phyloP scores from a whole-genome alignment of 148 eudicot genomes.

The Vaccinium corymbosum region DNA sequence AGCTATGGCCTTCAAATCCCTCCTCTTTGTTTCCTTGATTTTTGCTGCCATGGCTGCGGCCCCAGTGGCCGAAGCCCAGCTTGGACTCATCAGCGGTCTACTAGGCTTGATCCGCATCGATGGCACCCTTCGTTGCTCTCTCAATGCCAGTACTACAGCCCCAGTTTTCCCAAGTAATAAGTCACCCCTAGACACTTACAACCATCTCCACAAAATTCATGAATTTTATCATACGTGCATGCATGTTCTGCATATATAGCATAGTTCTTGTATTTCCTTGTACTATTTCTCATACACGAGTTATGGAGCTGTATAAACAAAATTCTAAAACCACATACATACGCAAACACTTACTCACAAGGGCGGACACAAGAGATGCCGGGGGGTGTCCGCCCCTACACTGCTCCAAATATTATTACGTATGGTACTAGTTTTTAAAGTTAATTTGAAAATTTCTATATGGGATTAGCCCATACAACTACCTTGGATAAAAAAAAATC shows the following conservation, averaged over 20 bases:
- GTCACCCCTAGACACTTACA: neutral
- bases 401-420: no score
- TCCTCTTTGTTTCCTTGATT: conserved; percentile 14
- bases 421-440: no score
- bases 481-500: no score
- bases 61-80: conserved; percentile 27
- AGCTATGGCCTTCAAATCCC: conserved; percentile 25
- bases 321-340: no score
- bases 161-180: conserved; percentile 18
- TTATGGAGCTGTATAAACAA: neutral
- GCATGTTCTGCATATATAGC: neutral
- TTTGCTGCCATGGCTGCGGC: conserved; percentile 14
- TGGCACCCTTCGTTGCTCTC: conserved; percentile 8
- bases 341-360: no score
- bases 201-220: neutral
- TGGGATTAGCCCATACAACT: no score
- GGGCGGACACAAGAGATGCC: no score
- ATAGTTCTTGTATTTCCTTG: neutral
- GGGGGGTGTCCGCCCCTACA: no score
- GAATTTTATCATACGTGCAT: neutral
- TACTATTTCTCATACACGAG: neutral
- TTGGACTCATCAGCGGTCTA: conserved; percentile 13
- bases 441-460: no score
- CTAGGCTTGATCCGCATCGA: conserved; percentile 9
- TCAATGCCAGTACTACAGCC: conserved; percentile 13